Evolutionary conservation across 176 grass and related monocot genomes (phyloP).

Genomic region (Raddia guianensis): DNA sequence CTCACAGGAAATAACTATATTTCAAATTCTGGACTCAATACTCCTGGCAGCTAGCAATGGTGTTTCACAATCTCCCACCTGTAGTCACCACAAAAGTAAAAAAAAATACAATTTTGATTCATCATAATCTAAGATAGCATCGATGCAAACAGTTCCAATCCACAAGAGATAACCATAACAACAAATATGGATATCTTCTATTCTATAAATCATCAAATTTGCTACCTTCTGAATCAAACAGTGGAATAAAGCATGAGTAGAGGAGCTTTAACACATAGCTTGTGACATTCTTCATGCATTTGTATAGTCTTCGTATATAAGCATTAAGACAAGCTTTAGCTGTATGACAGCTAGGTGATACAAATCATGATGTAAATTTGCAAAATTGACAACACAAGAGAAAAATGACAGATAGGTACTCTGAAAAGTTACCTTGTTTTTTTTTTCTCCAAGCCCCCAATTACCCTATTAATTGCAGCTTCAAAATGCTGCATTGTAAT

Average conservation of each 20-base stretch:
- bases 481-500: conserved; percentile 91
- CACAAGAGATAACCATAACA: neutral
- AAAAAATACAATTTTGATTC: neutral
- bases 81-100: neutral
- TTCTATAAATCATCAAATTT: neutral
- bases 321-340: neutral
- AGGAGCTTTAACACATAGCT: neutral
- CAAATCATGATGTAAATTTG: neutral
- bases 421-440: conserved; percentile 72
- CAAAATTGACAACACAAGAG: neutral
- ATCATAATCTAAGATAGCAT: conserved; percentile 14
- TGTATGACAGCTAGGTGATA: neutral
- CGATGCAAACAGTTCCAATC: neutral
- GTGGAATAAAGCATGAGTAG: neutral
- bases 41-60: neutral
- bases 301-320: neutral
- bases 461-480: conserved; percentile 85
- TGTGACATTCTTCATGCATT: neutral
- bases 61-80: neutral
- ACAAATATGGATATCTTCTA: neutral
- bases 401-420: neutral
- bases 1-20: neutral
- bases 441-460: conserved; percentile 90
- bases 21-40: neutral
- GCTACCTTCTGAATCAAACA: neutral